These are phyloP conservation scores for Retiboletus flavoniger DNA, from an alignment of 1,284 basidiomycete genomes.

Conservation along the genomic window DNA sequence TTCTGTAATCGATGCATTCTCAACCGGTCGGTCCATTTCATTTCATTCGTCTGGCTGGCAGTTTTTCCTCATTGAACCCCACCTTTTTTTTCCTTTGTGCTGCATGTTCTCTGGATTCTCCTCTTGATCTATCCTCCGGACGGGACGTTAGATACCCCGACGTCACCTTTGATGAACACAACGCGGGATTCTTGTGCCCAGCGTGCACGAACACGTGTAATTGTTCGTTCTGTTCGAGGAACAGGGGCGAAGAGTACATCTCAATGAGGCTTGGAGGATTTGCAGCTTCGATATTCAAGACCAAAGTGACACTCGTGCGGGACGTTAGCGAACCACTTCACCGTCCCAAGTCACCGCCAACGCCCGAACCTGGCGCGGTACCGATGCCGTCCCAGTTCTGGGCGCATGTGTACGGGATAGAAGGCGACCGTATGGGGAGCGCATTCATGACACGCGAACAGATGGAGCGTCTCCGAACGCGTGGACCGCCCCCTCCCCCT, in stretches of 20 bases:
- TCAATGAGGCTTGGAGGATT: conserved; percentile 30
- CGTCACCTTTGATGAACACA: conserved; percentile 29
- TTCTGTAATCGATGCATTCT: conserved; percentile 32
- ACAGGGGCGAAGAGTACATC: conserved; percentile 31
- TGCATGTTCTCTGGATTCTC: not conserved
- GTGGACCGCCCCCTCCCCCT: not conserved
- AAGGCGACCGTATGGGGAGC: conserved; percentile 29
- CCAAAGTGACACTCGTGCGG: conserved; percentile 28
- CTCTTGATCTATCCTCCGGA: not conserved
- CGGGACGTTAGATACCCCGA: conserved; percentile 28
- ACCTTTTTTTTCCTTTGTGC: not conserved
- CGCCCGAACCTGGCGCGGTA: conserved; percentile 3
- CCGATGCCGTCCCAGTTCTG: conserved; percentile 23
- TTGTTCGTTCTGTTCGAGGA: conserved; percentile 28
- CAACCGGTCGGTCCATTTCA: conserved; percentile 23
- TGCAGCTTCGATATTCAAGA: conserved; percentile 24
- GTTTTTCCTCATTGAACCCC: conserved; percentile 10
- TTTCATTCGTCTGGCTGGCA: not conserved
- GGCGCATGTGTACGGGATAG: conserved; percentile 35
- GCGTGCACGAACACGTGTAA: conserved; percentile 34
- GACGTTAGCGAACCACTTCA: conserved; percentile 6
- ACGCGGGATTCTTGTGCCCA: conserved; percentile 29
- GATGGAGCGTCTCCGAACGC: not conserved
- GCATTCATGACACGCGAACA: conserved; percentile 25
- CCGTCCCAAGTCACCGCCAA: not conserved